A percentile compares a stretch with the other conserved stretches of the same genome.
These are phyloP conservation scores for Ustilago hordei DNA, from an alignment of 1,284 basidiomycete species.

Conservation along the genomic window DNA sequence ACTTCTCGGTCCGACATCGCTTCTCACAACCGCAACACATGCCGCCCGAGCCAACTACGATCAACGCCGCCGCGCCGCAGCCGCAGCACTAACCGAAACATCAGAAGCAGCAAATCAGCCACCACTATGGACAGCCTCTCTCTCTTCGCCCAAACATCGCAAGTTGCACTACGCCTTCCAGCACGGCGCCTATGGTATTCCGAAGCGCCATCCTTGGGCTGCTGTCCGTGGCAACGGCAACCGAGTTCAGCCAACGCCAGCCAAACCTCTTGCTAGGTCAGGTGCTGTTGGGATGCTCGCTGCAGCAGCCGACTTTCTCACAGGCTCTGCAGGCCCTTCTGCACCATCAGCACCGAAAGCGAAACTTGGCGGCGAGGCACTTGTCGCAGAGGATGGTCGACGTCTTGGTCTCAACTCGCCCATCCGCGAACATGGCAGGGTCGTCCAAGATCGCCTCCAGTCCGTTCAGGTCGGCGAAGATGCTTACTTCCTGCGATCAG, in stretches of 20 bases:
- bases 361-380: slow-evolving; percentile 36
- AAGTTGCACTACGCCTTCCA: slow-evolving; percentile 53
- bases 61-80: slow-evolving; percentile 17
- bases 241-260: slow-evolving; percentile 35
- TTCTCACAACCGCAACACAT: slow-evolving; percentile 28
- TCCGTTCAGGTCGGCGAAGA: slow-evolving; percentile 86
- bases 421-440: slow-evolving; percentile 63
- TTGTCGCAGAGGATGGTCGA: slow-evolving; percentile 33
- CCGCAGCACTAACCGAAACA: slow-evolving; percentile 16
- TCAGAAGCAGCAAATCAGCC: slow-evolving; percentile 24
- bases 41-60: slow-evolving; percentile 15
- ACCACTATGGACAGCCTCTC: slow-evolving; percentile 39
- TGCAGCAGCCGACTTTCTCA: slow-evolving; percentile 61
- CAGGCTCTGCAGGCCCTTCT: slow-evolving; percentile 32
- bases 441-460: slow-evolving; percentile 62
- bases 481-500: slow-evolving; percentile 82
- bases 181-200: slow-evolving; percentile 71
- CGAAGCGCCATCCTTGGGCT: slow-evolving; percentile 67
- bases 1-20: slow-evolving; percentile 22
- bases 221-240: slow-evolving; percentile 60
- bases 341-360: slow-evolving; percentile 21
- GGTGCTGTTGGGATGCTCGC: slow-evolving; percentile 65
- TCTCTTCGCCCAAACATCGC: slow-evolving; percentile 35
- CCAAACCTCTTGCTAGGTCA: slow-evolving; percentile 24
- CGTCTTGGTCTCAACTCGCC: slow-evolving; percentile 56